These are phyloP conservation scores for Schoenoplectus triqueter DNA, from an alignment of 202 grass and related monocot species.

Conservation along the genomic window DNA sequence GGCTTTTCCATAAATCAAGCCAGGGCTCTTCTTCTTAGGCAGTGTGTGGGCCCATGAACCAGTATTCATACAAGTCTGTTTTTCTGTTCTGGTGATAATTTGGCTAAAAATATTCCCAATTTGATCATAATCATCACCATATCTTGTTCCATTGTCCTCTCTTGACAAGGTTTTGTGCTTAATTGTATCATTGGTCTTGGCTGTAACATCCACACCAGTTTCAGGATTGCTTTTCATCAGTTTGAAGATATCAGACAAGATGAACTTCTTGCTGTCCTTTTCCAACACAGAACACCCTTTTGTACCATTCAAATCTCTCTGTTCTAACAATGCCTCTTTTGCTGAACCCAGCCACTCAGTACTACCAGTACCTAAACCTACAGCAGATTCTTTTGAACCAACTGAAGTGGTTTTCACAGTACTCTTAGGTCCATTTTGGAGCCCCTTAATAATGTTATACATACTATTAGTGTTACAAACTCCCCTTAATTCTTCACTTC, in stretches of 20 bases:
- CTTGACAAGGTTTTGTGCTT: background rate
- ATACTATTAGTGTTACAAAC: background rate
- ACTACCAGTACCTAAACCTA: background rate
- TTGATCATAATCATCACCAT: background rate
- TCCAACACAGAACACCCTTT: conserved; percentile 24
- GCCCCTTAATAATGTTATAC: conserved; percentile 18
- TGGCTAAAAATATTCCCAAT: background rate
- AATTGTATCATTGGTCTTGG: background rate
- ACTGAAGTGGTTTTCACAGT: background rate
- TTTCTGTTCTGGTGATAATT: conserved; percentile 27
- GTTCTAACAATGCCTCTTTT: background rate
- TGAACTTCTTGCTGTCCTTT: background rate
- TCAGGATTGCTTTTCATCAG: background rate
- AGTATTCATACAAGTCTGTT: conserved; percentile 10
- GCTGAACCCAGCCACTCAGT: background rate
- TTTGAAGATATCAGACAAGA: conserved; percentile 3
- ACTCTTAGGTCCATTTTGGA: conserved; percentile 33
- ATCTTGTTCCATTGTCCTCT: conserved; percentile 21
- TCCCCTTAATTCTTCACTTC: background rate
- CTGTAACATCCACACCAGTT: background rate
- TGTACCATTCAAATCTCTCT: conserved; percentile 12
- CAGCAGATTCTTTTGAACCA: conserved; percentile 10
- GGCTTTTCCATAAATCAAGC: background rate
- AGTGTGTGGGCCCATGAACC: conserved; percentile 3
- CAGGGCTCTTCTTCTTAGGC: conserved; percentile 17